Conservation (phyloP, 2,329 filamentous ascomycete genomes). For the Fusarium nodosum region DNA sequence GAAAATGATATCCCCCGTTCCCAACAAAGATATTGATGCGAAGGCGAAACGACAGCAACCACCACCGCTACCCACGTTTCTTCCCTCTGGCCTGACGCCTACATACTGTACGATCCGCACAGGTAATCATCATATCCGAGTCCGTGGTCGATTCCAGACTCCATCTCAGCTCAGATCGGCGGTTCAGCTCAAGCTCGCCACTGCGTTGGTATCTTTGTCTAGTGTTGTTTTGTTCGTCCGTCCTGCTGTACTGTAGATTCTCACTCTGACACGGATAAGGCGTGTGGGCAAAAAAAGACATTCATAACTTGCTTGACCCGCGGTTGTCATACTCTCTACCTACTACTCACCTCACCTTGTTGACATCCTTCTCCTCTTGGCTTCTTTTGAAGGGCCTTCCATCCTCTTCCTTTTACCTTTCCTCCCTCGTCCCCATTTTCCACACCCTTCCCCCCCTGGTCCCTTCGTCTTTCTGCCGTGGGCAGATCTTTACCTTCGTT, state of each 20-base stretch:
- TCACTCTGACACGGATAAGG: constrained; percentile 18
- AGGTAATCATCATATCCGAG: neutral
- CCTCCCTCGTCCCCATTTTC: constrained; percentile 18
- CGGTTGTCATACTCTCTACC: constrained; percentile 14
- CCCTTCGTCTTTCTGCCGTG: constrained; percentile 1
- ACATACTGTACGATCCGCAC: neutral
- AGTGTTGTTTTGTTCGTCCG: constrained; percentile 1
- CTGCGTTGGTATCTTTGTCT: constrained; percentile 4
- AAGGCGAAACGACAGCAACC: constrained; percentile 5
- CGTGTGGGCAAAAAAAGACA: constrained; percentile 7
- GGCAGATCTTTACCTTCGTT: constrained; percentile 22
- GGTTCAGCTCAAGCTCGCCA: constrained; percentile 9
- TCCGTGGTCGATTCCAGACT: constrained; percentile 13
- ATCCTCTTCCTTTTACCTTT: constrained; percentile 12
- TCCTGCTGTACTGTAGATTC: neutral
- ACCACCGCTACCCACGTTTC: constrained; percentile 1
- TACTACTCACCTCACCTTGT: constrained; percentile 13
- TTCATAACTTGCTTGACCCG: constrained; percentile 41
- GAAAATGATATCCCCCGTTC: constrained; percentile 5
- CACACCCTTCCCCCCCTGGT: constrained; percentile 9
- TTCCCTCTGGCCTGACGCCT: neutral
- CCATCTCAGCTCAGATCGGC: constrained; percentile 15
- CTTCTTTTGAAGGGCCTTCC: constrained; percentile 12
- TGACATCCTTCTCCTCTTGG: constrained; percentile 13
- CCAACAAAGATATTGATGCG: constrained; percentile 12